Percentiles rank a stretch among this genome's conserved stretches.
These are phyloP conservation scores for Pestalotiopsis sp. DNA, from an alignment of 2,329 filamentous ascomycete genomes.

Conservation along the genomic window DNA sequence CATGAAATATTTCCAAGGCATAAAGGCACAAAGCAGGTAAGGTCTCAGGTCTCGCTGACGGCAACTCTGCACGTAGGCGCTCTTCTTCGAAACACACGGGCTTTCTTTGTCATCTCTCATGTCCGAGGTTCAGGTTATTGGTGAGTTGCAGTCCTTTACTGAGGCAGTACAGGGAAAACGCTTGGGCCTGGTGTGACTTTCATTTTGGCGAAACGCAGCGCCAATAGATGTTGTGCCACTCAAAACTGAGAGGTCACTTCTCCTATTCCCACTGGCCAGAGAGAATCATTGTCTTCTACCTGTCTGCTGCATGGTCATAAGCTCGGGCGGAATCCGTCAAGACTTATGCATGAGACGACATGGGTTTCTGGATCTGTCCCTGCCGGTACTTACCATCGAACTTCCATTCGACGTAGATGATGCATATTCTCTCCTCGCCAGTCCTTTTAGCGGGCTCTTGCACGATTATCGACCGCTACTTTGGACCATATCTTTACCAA, in stretches of 20 bases:
- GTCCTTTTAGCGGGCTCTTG: neutral
- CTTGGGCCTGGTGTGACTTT: conserved; percentile 1
- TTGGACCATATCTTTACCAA: neutral
- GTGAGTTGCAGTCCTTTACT: neutral
- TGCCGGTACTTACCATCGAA: conserved; percentile 1
- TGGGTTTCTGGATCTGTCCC: neutral
- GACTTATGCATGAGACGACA: neutral
- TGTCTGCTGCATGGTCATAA: neutral
- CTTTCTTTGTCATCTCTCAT: conserved; percentile 11
- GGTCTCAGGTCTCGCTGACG: neutral
- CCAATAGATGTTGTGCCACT: conserved; percentile 4
- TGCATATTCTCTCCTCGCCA: neutral
- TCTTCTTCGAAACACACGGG: conserved; percentile 4
- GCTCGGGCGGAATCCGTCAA: neutral
- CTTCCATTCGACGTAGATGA: neutral
- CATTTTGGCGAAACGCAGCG: conserved; percentile 8
- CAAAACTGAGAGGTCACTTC: conserved; percentile 1
- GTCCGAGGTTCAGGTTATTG: neutral
- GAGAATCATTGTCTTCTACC: neutral
- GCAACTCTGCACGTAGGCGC: neutral
- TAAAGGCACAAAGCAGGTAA: neutral
- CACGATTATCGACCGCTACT: conserved; percentile 3
- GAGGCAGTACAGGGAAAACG: conserved; percentile 6
- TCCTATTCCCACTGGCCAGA: neutral
- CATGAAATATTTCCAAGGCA: neutral